Conservation (phyloP, 176 grass and related monocot genomes). For the Phoenix roebelenii region DNA sequence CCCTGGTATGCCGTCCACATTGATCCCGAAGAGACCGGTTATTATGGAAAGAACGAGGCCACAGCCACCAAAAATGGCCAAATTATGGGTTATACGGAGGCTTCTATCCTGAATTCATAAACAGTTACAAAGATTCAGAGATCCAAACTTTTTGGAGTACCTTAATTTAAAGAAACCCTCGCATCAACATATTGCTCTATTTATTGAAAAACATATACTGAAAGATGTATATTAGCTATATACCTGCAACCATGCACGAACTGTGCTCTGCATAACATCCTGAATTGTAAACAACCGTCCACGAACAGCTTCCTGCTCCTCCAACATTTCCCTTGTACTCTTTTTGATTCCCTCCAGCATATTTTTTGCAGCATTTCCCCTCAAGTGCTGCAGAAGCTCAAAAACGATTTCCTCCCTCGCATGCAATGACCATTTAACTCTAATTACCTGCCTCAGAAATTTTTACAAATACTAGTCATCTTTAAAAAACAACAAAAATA, state of each 20-base stretch:
- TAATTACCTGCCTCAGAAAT: slow-evolving; percentile 31
- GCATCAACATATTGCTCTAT: too few species aligned
- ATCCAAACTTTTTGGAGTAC: background rate
- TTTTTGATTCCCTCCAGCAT: slow-evolving; percentile 42
- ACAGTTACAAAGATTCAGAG: background rate
- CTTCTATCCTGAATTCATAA: slow-evolving; percentile 32
- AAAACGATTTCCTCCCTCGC: slow-evolving; percentile 65
- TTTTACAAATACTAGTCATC: background rate
- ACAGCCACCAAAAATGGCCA: slow-evolving; percentile 43
- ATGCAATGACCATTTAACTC: slow-evolving; percentile 66
- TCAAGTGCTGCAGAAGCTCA: slow-evolving; percentile 35
- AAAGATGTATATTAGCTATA: background rate
- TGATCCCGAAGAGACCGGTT: slow-evolving; percentile 42
- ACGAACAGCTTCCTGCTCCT: slow-evolving; percentile 52
- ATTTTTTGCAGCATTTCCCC: slow-evolving; percentile 26
- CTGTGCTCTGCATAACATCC: slow-evolving; percentile 57
- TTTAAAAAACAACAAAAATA: too few species aligned
- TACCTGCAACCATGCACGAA: slow-evolving; percentile 55
- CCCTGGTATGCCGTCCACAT: slow-evolving; percentile 55
- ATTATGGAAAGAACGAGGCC: slow-evolving; percentile 51
- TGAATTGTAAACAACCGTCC: slow-evolving; percentile 51
- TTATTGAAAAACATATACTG: too few species aligned
- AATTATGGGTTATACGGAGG: slow-evolving; percentile 39
- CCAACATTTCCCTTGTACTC: slow-evolving; percentile 40
- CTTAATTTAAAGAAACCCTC: background rate